Percentiles rank a stretch among this genome's conserved stretches.
phyloP scores from a whole-genome alignment of 1,139 yeast species.

The Citeromyces hawaiiensis region DNA sequence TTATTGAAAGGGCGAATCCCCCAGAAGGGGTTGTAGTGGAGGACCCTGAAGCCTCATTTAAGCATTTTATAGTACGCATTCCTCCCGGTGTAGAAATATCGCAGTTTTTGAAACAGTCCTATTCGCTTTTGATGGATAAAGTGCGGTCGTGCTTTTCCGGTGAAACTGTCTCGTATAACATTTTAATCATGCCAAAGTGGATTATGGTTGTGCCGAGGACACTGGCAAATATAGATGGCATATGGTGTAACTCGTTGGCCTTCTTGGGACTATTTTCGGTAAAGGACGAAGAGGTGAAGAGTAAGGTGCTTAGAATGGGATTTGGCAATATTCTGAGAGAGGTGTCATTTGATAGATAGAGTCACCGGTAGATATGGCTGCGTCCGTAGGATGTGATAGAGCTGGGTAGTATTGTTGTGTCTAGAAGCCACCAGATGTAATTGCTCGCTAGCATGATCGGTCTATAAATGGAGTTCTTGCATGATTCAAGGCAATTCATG shows the following conservation, averaged over 20 bases:
- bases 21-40: conserved; percentile 28
- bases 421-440: no score
- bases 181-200: conserved; percentile 71
- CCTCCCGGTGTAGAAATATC: conserved; percentile 28
- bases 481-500: no score
- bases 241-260: conserved; percentile 63
- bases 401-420: no score
- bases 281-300: conserved; percentile 39
- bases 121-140: conserved; percentile 59
- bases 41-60: conserved; percentile 52
- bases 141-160: conserved; percentile 44
- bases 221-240: conserved; percentile 27
- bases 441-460: no score
- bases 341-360: background rate
- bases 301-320: background rate
- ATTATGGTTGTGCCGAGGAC: conserved; percentile 80
- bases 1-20: background rate
- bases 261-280: conserved; percentile 68
- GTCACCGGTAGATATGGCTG: background rate
- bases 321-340: background rate
- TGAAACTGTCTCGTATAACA: conserved; percentile 49
- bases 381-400: no score
- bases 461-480: no score
- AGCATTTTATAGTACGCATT: conserved; percentile 53
- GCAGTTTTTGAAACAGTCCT: conserved; percentile 46